Conservation (phyloP, 2,329 filamentous ascomycete genomes). For the Furcasterigmium sp. region DNA sequence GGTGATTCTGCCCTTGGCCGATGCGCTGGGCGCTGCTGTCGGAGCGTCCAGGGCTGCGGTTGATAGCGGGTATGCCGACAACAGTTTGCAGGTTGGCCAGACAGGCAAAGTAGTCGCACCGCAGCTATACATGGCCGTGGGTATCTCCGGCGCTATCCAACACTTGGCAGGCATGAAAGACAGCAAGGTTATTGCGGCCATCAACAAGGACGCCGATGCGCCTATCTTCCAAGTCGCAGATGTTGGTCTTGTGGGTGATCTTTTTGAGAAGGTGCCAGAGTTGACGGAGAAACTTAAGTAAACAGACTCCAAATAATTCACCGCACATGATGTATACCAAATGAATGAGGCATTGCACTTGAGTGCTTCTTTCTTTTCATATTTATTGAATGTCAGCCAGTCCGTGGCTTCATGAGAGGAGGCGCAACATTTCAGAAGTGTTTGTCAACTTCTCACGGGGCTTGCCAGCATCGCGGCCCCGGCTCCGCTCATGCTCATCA, state of each 20-base stretch:
- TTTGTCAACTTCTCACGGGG: constrained; percentile 66
- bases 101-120: constrained; percentile 98
- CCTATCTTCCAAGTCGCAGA: constrained; percentile 98
- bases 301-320: constrained; percentile 4
- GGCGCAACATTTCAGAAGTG: constrained; percentile 49
- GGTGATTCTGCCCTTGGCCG: constrained; percentile 86
- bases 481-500: constrained; percentile 67
- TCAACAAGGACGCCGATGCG: constrained; percentile 96
- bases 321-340: no score
- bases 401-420: not conserved
- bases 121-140: constrained; percentile 89
- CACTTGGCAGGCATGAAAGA: constrained; percentile 99
- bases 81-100: constrained; percentile 96
- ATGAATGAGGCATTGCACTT: no score
- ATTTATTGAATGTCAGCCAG: constrained; percentile 4
- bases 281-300: constrained; percentile 90
- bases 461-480: constrained; percentile 65
- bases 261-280: constrained; percentile 94
- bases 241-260: constrained; percentile 88
- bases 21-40: constrained; percentile 90
- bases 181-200: constrained; percentile 97
- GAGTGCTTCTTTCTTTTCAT: no score
- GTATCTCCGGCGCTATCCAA: constrained; percentile 96
- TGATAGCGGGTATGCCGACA: constrained; percentile 96
- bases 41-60: constrained; percentile 93